Percentiles rank a stretch among this genome's conserved stretches.
Evolutionary conservation across 202 grass and related monocot genomes (phyloP).

Genomic region (Cymbopogon flexuosus): DNA sequence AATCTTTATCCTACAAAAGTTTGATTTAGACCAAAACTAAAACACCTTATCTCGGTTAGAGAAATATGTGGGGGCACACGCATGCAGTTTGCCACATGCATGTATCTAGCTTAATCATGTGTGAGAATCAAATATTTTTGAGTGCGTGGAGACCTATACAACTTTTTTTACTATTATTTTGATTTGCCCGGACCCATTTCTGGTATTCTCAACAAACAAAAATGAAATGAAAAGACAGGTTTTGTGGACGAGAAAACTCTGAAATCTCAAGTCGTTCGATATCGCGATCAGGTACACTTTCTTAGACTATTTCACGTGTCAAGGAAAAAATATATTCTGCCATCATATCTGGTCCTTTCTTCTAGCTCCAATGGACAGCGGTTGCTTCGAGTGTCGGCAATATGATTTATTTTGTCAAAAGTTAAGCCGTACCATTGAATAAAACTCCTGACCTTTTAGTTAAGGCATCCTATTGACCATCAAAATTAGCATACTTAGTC

Average conservation of each 20-base stretch:
- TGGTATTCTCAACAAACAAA: neutral
- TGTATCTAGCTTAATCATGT: conserved; percentile 2
- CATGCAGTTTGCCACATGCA: neutral
- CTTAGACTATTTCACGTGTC: neutral
- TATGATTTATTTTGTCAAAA: neutral
- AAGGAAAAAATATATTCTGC: neutral
- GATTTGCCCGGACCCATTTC: neutral
- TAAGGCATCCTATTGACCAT: neutral
- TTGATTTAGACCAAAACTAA: neutral
- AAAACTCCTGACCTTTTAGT: neutral
- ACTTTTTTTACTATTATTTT: neutral
- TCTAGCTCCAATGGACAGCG: neutral
- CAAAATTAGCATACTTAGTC: neutral
- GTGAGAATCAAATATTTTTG: neutral
- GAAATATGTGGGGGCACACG: neutral
- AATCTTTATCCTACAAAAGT: neutral
- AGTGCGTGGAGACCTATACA: neutral
- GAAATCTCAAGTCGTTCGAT: neutral
- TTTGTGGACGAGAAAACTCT: neutral
- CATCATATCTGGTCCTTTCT: neutral
- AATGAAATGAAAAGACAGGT: neutral
- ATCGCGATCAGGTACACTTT: neutral
- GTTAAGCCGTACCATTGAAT: neutral
- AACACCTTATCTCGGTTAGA: neutral
- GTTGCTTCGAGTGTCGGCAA: conserved; percentile 33